Base-by-base conservation (phyloP, 2,329 filamentous ascomycete genomes). In the Cladosporium sp. region DNA sequence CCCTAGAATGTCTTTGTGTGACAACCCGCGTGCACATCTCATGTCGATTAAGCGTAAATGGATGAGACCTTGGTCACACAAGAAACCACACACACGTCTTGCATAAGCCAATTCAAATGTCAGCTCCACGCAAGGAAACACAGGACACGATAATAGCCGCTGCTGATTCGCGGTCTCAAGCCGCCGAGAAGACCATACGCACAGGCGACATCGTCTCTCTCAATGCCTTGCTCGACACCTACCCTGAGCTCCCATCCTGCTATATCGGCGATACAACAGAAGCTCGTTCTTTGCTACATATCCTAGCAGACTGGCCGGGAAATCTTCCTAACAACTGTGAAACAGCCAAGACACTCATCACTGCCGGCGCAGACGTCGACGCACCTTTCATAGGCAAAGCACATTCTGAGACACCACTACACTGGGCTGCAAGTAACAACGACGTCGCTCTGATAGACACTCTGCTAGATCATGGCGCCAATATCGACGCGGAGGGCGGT, bases 401-500 rank as follows among this genome's bases (percentile, higher is more conserved):
- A 21, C 58, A 61, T 26, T 32, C 58, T 8, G 58, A 61, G 23
- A 61, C 58, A 10, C 43, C 58, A 8, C n/a, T 53, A 2, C 58
- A 61, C 46, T 61, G 58, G 58, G 58, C 58, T 46, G 43, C 58
- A 13, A 61, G 46, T 28, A 26, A 25, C 30, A 39, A 53, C 28
- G 48, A 53, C 8, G 25, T 62, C 6, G 59, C 46, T 26, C 7
- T 62, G 23, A 7, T 62, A 16, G 59, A 62, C 48, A 39, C 59
- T n/a, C 25, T 62, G 6, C 32, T 62, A 1, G 59, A 54, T 5
- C 48, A 28, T 28, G 48, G 59, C 14, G 59, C 59, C 21, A 28
- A 62, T 10, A 43, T 62, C 28, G 18, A 53, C 4, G 59, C 48
- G 0, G 23, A 26, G 34, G 59, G 59, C 2, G 59, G 59, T 23